Evolutionary conservation across 2,329 filamentous ascomycete species (phyloP), one percentile per base, ranked within the genome.

Genomic region (Monilinia vaccinii-corymbosi): DNA sequence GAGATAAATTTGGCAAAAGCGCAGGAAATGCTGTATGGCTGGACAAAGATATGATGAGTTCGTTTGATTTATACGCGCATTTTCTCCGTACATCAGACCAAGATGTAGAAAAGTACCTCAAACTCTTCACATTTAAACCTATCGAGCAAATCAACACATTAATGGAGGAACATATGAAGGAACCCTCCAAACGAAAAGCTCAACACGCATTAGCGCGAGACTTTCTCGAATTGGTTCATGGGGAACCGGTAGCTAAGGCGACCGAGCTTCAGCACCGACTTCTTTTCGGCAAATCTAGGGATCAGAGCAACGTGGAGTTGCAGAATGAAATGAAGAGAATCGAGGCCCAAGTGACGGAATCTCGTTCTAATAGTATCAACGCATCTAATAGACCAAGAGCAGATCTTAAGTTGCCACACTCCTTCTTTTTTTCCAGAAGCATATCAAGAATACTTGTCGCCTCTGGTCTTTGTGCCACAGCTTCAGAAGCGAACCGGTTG

Each of bases 1-100:
- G 94, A 21, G 84, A 84, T 71, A 99, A 99, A 74, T 92, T 97
- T 68, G 94, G 94, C 56, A 99, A 99, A 77, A 95, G 87, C 64
- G 88, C 91, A 2, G 93, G 92, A 31, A 97, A 97, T 72, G 92
- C 93, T 2, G 75, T 99, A 40, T 99, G 94, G 94, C 81, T 99
- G 3, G 91, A 97, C 72, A 79, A 80, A 57, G 85, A 87, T 68
- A 82, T 91, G 81, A 96, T 93, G 1, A 85, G 81, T 34, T 77
- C 85, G 0, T 97, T 93, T 69, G 91, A 97, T 61, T 79, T 97
- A 1, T 97, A 97, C 72, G 79, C 92, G 72, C 97, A 93, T 77
- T 94, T 97, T 68, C 79, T 97, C 64, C 84, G 90, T 55, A 86
- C 88, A 0, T 79, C 91, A 0, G 94, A 99, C 70, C 81, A 82